A percentile compares a stretch with the other conserved stretches of the same genome.
Evolutionary conservation across 2,329 filamentous ascomycete genomes (phyloP).

Genomic region (Botryotinia calthae): DNA sequence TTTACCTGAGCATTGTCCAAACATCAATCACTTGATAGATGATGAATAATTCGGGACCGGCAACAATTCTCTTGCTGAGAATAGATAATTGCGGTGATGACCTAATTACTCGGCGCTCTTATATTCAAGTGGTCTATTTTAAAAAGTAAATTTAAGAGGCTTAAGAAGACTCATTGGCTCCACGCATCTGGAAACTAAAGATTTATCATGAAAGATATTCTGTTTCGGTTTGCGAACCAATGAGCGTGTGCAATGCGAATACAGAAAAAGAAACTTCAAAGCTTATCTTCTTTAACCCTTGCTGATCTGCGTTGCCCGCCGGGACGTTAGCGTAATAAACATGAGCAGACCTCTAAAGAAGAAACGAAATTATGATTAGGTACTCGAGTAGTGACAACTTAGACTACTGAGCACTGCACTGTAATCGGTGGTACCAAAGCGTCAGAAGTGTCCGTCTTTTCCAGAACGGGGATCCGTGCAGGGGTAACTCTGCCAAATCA

Average conservation of each 20-base stretch:
- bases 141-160: neutral
- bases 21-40: neutral
- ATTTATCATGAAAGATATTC: neutral
- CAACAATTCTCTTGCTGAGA: neutral
- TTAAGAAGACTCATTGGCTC: neutral
- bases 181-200: neutral
- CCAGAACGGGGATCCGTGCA: neutral
- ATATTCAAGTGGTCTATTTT: neutral
- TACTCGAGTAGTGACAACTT: neutral
- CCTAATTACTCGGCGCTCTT: neutral
- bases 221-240: neutral
- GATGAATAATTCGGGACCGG: neutral
- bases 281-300: neutral
- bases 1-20: constrained; percentile 5
- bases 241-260: neutral
- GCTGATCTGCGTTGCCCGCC: neutral
- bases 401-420: neutral
- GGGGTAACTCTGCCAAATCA: neutral
- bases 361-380: neutral
- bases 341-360: neutral
- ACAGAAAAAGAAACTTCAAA: neutral
- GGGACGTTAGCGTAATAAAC: neutral
- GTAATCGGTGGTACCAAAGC: constrained; percentile 5
- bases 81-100: neutral
- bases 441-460: neutral